Evolutionary conservation across 768 basidiomycete genomes (phyloP).

Genomic region (Xerocomellus dryophilus): DNA sequence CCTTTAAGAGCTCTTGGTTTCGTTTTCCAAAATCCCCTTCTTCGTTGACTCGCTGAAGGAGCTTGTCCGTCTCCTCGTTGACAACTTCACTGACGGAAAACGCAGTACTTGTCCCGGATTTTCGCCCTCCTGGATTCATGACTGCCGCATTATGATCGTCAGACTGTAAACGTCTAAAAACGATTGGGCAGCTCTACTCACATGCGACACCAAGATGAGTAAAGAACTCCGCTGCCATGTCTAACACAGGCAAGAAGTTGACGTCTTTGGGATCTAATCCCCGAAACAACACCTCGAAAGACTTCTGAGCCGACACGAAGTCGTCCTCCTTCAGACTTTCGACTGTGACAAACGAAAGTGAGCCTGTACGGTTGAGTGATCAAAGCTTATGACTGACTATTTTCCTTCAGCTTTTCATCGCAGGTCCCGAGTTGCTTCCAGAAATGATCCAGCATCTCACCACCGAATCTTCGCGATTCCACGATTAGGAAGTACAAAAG

Average conservation of each 20-base stretch:
- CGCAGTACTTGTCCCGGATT: background rate
- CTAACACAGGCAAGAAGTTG: background rate
- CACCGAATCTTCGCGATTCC: slow-evolving; percentile 1
- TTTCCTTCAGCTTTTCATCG: background rate
- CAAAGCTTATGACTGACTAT: background rate
- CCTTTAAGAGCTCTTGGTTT: background rate
- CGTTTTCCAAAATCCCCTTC: background rate
- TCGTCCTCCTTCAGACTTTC: background rate
- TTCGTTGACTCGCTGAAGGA: background rate
- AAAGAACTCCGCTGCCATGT: background rate
- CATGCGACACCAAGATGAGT: slow-evolving; percentile 2
- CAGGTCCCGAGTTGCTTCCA: slow-evolving; percentile 1
- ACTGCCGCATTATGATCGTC: background rate
- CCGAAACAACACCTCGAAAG: background rate
- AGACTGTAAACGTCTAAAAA: background rate
- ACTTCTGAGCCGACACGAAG: background rate
- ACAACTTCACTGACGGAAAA: background rate
- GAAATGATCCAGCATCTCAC: background rate
- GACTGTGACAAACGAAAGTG: background rate
- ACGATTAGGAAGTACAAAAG: background rate
- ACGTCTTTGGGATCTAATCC: background rate
- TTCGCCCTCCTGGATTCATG: background rate
- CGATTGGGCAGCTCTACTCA: background rate
- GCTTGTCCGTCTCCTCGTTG: background rate
- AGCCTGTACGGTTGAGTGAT: background rate